Percentiles rank a stretch among this genome's conserved stretches.
phyloP scores from a whole-genome alignment of 2,329 filamentous ascomycete genomes.

The Colletotrichum sp. region DNA sequence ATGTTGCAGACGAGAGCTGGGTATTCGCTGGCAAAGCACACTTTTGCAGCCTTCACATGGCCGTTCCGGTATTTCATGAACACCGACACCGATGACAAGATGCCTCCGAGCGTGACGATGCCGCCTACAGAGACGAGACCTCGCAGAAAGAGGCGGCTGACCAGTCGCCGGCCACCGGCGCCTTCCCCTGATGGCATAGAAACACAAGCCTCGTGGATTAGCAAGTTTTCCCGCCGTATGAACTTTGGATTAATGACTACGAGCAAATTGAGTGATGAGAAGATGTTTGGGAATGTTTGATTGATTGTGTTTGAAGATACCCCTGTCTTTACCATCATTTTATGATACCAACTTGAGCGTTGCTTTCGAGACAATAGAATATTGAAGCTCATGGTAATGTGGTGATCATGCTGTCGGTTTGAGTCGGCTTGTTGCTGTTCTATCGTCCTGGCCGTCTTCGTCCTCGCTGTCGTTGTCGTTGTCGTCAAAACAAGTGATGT shows the following conservation, averaged over 20 bases:
- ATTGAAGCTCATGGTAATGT: not conserved
- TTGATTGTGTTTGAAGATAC: not conserved
- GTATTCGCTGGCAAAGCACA: constrained; percentile 12
- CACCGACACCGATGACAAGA: not conserved
- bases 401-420: not conserved
- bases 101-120: not conserved
- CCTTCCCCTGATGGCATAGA: not conserved
- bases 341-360: not conserved
- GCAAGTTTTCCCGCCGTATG: not conserved
- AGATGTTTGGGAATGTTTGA: not conserved
- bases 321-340: not conserved
- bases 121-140: constrained; percentile 4
- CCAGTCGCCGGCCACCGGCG: not conserved
- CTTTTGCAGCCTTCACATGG: not conserved
- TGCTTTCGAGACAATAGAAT: not conserved
- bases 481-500: not conserved
- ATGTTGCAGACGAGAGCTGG: constrained; percentile 47
- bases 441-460: not conserved
- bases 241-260: not conserved
- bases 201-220: not conserved
- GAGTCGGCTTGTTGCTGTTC: not conserved
- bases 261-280: not conserved
- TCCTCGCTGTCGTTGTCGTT: not conserved
- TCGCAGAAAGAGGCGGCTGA: constrained; percentile 18
- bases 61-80: not conserved